A percentile compares a stretch with the other conserved stretches of the same genome.
Conservation (phyloP, 495 filamentous ascomycete species). For the Tuber indicum region DNA sequence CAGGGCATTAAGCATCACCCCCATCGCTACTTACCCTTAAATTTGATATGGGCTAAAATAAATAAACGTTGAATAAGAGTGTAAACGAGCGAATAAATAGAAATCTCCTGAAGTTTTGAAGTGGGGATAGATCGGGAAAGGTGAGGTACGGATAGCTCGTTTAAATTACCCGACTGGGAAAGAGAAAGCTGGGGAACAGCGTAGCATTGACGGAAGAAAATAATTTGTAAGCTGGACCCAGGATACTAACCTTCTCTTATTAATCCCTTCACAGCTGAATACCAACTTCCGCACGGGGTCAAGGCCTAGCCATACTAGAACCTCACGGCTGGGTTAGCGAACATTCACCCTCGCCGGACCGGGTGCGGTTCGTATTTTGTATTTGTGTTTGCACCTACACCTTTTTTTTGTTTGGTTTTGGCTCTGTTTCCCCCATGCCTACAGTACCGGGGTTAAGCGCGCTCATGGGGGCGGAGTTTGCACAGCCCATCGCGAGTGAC, state of each 20-base stretch:
- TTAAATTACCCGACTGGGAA: not conserved
- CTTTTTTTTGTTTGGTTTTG: not conserved
- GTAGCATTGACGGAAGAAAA: not conserved
- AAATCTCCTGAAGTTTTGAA: not conserved
- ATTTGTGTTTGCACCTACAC: not conserved
- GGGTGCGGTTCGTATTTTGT: not conserved
- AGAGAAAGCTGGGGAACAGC: not conserved
- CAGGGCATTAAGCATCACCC: not conserved
- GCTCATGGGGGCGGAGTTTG: not conserved
- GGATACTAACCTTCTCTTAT: not conserved
- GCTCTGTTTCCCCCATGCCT: not conserved
- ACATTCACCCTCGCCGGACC: not conserved
- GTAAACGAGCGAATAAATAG: not conserved
- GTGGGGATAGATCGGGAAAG: not conserved
- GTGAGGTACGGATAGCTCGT: not conserved
- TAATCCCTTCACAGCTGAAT: not conserved
- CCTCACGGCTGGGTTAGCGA: not conserved
- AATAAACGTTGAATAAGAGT: not conserved
- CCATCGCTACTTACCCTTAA: not conserved
- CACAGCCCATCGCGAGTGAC: not conserved
- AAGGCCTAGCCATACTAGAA: not conserved
- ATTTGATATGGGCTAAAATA: conserved; percentile 1
- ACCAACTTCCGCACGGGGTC: too few relatives aligned
- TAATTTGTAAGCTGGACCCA: not conserved
- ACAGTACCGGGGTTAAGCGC: not conserved